Evolutionary conservation across 2,329 filamentous ascomycete genomes (phyloP).

Genomic region (Metarhizium brunneum): DNA sequence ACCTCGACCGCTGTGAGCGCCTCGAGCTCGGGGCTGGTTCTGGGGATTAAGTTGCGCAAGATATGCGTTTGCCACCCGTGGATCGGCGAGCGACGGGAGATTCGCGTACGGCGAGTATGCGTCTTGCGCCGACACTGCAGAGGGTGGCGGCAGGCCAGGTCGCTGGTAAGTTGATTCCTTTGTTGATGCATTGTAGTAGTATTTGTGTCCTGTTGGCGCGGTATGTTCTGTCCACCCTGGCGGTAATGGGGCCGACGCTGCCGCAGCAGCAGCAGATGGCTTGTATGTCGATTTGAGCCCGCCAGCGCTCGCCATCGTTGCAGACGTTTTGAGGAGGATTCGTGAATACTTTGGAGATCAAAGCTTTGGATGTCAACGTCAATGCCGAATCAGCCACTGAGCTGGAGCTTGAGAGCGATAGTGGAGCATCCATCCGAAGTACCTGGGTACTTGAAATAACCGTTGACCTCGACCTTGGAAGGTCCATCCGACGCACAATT

Average conservation of each 20-base stretch:
- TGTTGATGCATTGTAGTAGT: slow-evolving; percentile 77
- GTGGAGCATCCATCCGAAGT: too few species aligned
- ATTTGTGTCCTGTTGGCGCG: slow-evolving; percentile 76
- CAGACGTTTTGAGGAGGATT: neutral
- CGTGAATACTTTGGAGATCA: neutral
- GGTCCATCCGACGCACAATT: too few species aligned
- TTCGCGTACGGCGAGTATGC: slow-evolving; percentile 17
- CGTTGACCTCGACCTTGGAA: too few species aligned
- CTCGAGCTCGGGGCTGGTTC: slow-evolving; percentile 25
- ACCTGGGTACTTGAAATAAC: too few species aligned
- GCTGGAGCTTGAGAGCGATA: neutral
- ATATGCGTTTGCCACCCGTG: slow-evolving; percentile 50
- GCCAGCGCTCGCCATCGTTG: neutral
- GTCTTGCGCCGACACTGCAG: slow-evolving; percentile 20
- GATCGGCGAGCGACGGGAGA: slow-evolving; percentile 38
- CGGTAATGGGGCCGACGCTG: slow-evolving; percentile 49
- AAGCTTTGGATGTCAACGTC: neutral
- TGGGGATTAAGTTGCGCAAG: slow-evolving; percentile 42
- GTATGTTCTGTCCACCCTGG: slow-evolving; percentile 90
- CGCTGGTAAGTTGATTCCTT: slow-evolving; percentile 83
- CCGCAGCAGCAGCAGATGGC: slow-evolving; percentile 31
- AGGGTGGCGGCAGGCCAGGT: slow-evolving; percentile 36
- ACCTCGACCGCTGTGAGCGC: slow-evolving; percentile 27
- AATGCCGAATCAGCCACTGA: neutral
- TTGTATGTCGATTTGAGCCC: slow-evolving; percentile 69